These are phyloP conservation scores for Solanum chilense DNA, from an alignment of 257 asterid genomes.

Conservation along the genomic window DNA sequence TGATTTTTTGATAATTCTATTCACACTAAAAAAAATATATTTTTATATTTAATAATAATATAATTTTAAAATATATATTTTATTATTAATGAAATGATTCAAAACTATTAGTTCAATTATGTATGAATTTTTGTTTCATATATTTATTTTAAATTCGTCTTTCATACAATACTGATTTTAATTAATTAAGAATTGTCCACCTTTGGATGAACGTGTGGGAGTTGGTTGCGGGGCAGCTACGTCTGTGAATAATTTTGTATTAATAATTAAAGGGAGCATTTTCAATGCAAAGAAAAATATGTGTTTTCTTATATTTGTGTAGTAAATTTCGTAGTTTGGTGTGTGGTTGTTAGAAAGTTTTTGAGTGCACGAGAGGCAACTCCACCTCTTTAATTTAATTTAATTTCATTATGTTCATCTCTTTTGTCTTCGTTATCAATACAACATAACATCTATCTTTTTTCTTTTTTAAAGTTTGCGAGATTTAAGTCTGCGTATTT, in stretches of 20 bases:
- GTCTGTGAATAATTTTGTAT: constrained; percentile 7
- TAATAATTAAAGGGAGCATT: not conserved
- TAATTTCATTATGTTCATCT: not conserved
- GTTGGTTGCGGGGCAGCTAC: constrained; percentile 32
- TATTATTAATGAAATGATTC: too few relatives aligned
- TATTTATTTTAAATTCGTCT: not conserved
- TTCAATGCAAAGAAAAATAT: constrained; percentile 11
- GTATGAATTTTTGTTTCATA: not conserved
- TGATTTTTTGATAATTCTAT: not conserved
- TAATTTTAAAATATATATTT: too few relatives aligned
- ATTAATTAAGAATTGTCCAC: not conserved
- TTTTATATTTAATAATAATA: too few relatives aligned
- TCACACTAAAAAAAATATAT: too few relatives aligned
- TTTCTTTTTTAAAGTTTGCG: too few relatives aligned
- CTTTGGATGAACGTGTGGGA: not conserved
- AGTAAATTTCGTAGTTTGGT: not conserved
- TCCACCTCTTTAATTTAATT: not conserved
- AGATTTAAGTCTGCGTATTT: too few relatives aligned
- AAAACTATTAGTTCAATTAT: too few relatives aligned
- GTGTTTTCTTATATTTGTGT: not conserved
- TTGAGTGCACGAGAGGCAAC: constrained; percentile 38
- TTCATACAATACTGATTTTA: not conserved
- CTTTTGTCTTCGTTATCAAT: not conserved
- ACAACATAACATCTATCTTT: not conserved
- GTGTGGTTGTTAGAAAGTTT: constrained; percentile 11